Evolutionary conservation across 116 monocot species (phyloP).

Genomic region (Phalaenopsis hybrid): DNA sequence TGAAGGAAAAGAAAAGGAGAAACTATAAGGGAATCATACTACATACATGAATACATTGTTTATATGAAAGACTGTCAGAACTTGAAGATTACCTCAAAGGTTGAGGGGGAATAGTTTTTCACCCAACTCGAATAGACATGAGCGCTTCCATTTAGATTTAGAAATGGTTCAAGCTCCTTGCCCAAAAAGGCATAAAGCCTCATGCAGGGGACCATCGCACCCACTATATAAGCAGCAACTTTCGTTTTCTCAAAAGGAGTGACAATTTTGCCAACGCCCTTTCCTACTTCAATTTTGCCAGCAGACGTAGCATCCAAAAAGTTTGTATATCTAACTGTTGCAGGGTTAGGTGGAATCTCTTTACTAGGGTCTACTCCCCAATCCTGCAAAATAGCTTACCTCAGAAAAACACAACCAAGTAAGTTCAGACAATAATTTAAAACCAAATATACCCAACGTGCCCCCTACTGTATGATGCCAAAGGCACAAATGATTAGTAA

Average conservation of each 20-base stretch:
- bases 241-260: slow-evolving; percentile 90
- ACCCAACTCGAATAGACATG: slow-evolving; percentile 86
- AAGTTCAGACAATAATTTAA: not conserved
- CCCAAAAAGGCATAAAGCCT: slow-evolving; percentile 76
- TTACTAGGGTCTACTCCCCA: slow-evolving; percentile 82
- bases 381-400: slow-evolving; percentile 54
- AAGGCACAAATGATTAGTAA: not conserved
- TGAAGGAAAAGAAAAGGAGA: slow-evolving; percentile 12
- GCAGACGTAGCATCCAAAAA: slow-evolving; percentile 63
- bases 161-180: slow-evolving; percentile 43
- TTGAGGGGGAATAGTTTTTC: slow-evolving; percentile 46
- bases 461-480: not conserved
- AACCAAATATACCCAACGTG: not conserved
- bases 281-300: slow-evolving; percentile 69
- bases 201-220: slow-evolving; percentile 88
- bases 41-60: not conserved
- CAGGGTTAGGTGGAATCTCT: slow-evolving; percentile 49
- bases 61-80: not conserved
- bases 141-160: slow-evolving; percentile 23
- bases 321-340: slow-evolving; percentile 69
- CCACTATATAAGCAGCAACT: slow-evolving; percentile 79
- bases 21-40: not conserved
- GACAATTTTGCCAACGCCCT: slow-evolving; percentile 48
- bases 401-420: slow-evolving; percentile 11
- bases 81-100: slow-evolving; percentile 62